Evolutionary conservation across 2,329 filamentous ascomycete genomes (phyloP).

Genomic region (Zasmidium citrigriseum): DNA sequence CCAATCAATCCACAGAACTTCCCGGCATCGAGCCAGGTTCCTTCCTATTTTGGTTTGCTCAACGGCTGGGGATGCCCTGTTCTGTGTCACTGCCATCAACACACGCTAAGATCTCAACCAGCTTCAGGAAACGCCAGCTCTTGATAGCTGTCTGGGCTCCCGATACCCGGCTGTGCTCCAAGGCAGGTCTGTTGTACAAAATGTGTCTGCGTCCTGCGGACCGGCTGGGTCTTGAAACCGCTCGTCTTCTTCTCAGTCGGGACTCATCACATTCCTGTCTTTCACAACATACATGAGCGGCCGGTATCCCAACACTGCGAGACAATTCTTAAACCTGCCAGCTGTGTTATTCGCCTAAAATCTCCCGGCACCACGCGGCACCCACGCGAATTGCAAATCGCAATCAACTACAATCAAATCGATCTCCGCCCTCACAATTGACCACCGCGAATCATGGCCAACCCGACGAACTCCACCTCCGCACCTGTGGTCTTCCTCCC

Average conservation of each 20-base stretch:
- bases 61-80: constrained; percentile 10
- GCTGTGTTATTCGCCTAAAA: neutral
- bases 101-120: constrained; percentile 17
- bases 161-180: neutral
- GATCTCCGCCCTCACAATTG: neutral
- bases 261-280: neutral
- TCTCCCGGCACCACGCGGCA: neutral
- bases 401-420: neutral
- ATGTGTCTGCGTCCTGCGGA: neutral
- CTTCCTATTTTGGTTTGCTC: constrained; percentile 7
- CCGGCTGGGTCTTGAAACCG: neutral
- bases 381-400: neutral
- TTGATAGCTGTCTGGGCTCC: neutral
- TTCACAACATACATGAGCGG: neutral
- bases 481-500: neutral
- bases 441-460: too few relatives aligned
- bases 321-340: neutral
- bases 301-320: neutral
- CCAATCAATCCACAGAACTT: constrained; percentile 7
- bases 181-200: neutral
- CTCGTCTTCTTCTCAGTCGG: neutral
- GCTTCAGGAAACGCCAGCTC: constrained; percentile 5
- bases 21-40: neutral
- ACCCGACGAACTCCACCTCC: neutral
- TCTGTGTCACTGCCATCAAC: constrained; percentile 4